Evolutionary conservation across 140 eudicot species (phyloP).

Genomic region (Oenanthe javanica): DNA sequence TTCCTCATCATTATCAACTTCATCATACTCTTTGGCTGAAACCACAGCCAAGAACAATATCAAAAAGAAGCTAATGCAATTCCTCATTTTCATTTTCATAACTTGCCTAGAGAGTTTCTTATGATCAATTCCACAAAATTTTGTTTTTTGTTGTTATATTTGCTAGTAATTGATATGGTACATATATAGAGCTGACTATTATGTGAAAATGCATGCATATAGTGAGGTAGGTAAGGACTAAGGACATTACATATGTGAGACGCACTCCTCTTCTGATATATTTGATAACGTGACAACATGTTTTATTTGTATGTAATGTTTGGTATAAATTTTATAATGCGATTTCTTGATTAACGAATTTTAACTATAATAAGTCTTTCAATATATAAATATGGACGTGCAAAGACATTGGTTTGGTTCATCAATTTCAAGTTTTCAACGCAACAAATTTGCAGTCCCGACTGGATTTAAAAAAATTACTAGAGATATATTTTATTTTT

Average conservation of each 20-base stretch:
- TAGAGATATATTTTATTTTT: too few species aligned
- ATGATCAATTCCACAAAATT: neutral
- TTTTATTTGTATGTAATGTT: neutral
- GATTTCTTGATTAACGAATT: neutral
- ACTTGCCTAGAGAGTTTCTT: too few species aligned
- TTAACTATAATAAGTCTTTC: neutral
- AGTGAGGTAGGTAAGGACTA: conserved; percentile 1
- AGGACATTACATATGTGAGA: neutral
- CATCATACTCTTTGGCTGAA: conserved; percentile 1
- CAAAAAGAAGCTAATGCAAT: neutral
- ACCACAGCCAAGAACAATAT: conserved; percentile 4
- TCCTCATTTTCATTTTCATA: neutral
- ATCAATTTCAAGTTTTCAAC: neutral
- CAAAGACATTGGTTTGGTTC: neutral
- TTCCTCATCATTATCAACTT: neutral
- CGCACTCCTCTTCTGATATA: neutral
- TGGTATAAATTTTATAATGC: neutral
- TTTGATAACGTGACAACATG: conserved; percentile 6
- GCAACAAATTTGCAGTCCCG: neutral
- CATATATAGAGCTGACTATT: neutral
- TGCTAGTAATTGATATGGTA: neutral
- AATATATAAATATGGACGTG: neutral
- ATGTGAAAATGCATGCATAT: neutral
- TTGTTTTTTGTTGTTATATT: neutral
- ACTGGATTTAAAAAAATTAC: too few species aligned